Evolutionary conservation across 1,284 basidiomycete genomes (phyloP), one percentile per base, ranked within the genome.

Genomic region (Hymenochaete sp.): DNA sequence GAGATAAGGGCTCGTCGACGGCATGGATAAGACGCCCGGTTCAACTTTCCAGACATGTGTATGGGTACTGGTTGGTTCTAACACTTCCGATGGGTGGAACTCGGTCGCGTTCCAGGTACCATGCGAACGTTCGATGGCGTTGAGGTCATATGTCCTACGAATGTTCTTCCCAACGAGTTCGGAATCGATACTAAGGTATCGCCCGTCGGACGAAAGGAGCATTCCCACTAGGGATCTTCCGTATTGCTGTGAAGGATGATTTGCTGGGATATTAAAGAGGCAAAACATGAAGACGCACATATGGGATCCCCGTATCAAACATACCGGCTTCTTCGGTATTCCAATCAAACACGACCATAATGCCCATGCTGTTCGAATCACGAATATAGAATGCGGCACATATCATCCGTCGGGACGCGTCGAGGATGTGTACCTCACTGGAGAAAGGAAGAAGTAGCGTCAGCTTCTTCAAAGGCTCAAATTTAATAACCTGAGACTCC

Each of bases 311-410:
- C 2, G 41, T 48, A 29, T 48, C 40, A 25, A 48, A 28, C 32
- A 48, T 38, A 11, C 24, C 31, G 18, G 24, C 24, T 18, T 42
- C 40, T 22, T 43, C 35, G 14, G 40, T 43, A 11, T 48, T 27
- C 46, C 46, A 48, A 38, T 48, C 41, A 28, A 35, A 26, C 7
- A 48, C 27, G 18, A 48, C 14, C n/a, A 42, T 18, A 18, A 48
- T 42, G 28, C 42, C 33, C 27, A 38, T 33, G 13, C n/a, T 18
- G 8, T 38, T 22, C 19, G 22, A 28, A 24, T 16, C 13, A 2
- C 7, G 3, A 22, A 21, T 27, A 9, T 27, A n/a, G 24, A 42
- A 48, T 13, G 29, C 46, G 10, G 21, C 26, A 21, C 33, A 48
- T 14, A 48, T 22, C 46, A 48, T 48, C 27, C 41, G 36, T 21